Evolutionary conservation across 768 basidiomycete genomes (phyloP), one percentile per base, ranked within the genome.

Genomic region (Phanerochaete sordida): DNA sequence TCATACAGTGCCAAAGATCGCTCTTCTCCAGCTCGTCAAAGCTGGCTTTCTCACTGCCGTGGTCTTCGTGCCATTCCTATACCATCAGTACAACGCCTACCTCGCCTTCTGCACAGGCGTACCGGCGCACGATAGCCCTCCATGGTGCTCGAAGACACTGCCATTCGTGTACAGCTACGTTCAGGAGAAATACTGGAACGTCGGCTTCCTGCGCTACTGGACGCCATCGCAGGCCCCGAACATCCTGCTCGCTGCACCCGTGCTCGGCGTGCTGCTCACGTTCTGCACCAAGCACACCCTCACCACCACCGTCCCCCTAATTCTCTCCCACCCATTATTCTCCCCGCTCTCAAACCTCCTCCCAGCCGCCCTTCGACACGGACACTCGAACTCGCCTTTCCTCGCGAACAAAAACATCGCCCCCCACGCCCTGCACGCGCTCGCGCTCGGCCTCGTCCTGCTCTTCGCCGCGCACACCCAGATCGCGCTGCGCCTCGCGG

Each of bases 151-250:
- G 2, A 60, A 70, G 0, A 43, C 69, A 24, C 67, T 85, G 5
- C 93, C 94, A 0, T 83, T 84, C 15, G 85, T 93, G 57, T 99
- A 98, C 72, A 75, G 83, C 11, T 83, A 92, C 68, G 90, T 90
- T 1, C 96, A 99, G 70, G 74, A 74, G 4, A 77, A 81, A 56
- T 98, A 98, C 72, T 99, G 96, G 97, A 79, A 90, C 70, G 76
- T 81, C 69, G 94, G 95, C 16, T 84, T 95, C 64, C 72, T 99
- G 62, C 83, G 79, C 2, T 98, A 98, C 73, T 99, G 93, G 93
- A 87, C 87, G 0, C 62, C 76, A 24, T 74, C 81, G 30, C 95
- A 99, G 72, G 66, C 93, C 1, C 97, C 97, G 48, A 97, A 98
- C 73, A 91, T 98, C 69, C 63, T 93, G 61, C 78, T 98, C 58